Base-by-base conservation (phyloP, 441 rosid species). In the Geranium incanum region DNA sequence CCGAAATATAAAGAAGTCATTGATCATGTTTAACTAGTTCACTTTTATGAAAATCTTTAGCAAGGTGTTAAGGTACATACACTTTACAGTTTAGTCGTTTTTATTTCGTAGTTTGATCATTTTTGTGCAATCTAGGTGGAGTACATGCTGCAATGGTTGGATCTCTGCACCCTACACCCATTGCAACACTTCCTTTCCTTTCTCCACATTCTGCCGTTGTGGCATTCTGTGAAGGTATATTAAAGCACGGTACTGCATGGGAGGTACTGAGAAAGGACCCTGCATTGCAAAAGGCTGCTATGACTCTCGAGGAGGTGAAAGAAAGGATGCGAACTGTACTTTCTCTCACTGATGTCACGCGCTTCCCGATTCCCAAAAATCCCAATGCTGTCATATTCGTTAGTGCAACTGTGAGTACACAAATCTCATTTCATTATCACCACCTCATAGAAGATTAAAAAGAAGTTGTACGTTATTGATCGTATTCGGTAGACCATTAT, bases 141-240 rank as follows among this genome's bases (percentile, higher is more conserved):
- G 99, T 94, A n/a, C 99, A 91, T 81, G 97, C 99, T 80, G 95
- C 97, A 67, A 91, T 91, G 99, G 92, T 89, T 71, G 99, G 99
- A 81, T 89, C 97, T 66, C 88, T 92, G 78, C 91, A 94, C 84
- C 97, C 97, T 45, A 86, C 93, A 73, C 95, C 97, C 11, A 75
- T 94, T 78, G 97, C 99, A 73, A 94, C 91, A 71, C 86, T 94
- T 68, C 99, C 97, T 71, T 94, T 94, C 82, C 87, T 91, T 41
- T 94, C 99, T 65, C 97, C 99, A 5, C 99, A 94, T 75, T 91
- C 97, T 72, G 99, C 99, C 4, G 97, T 85, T 77, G 98, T 94
- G 83, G 99, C 99, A 66, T 94, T 94, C 86, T 91, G 97, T 70
- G 99, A 94, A 80, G 97, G 99, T 36, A 90, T 94, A 81, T 72